Conservation (phyloP, 495 filamentous ascomycete species). For the Oidiodendron maius region DNA sequence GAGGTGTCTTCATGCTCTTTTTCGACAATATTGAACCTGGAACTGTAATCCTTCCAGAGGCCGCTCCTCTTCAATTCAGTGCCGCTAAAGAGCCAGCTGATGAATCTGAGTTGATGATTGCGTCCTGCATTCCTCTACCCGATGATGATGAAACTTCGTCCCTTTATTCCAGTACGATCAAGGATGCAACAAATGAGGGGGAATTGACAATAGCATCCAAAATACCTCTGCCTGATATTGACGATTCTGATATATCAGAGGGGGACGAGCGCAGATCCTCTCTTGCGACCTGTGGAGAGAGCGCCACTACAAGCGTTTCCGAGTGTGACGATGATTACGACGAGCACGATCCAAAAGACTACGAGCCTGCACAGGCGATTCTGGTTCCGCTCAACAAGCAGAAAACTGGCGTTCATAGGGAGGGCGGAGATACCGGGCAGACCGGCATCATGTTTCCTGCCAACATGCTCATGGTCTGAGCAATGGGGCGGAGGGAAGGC, state of each 20-base stretch:
- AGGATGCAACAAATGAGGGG: too few species aligned
- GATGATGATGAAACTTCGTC: too few species aligned
- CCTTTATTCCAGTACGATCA: too few species aligned
- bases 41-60: neutral
- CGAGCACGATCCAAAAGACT: constrained; percentile 1
- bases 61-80: neutral
- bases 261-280: constrained; percentile 6
- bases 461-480: constrained; percentile 20
- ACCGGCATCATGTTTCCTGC: constrained; percentile 5
- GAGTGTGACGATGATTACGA: constrained; percentile 16
- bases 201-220: constrained; percentile 10
- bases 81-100: neutral
- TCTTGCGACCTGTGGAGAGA: constrained; percentile 10
- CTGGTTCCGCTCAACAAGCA: constrained; percentile 14
- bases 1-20: constrained; percentile 95
- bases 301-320: constrained; percentile 16
- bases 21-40: constrained; percentile 62
- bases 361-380: constrained; percentile 17
- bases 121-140: constrained; percentile 17
- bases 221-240: constrained; percentile 15
- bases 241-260: constrained; percentile 14
- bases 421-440: constrained; percentile 4
- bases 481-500: neutral
- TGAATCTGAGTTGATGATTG: constrained; percentile 4
- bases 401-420: constrained; percentile 5